These are phyloP conservation scores for Sporisorium iseilematis-ciliati DNA, from an alignment of 1,284 basidiomycete species.

Conservation along the genomic window DNA sequence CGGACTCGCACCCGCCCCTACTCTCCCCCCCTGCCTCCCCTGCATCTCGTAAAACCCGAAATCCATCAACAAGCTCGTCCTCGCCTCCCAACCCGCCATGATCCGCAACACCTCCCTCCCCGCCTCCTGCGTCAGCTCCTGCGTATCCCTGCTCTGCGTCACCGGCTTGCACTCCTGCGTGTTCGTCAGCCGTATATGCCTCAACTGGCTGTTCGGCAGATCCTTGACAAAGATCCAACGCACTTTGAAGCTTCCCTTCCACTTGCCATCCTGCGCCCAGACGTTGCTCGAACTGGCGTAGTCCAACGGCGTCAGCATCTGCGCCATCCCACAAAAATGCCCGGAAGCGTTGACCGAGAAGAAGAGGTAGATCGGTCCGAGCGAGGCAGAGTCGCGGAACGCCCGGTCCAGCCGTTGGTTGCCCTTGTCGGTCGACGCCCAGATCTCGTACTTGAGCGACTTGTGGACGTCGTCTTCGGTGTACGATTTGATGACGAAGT, in stretches of 20 bases:
- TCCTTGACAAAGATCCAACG: slow-evolving; percentile 68
- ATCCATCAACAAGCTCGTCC: slow-evolving; percentile 57
- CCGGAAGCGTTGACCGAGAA: slow-evolving; percentile 68
- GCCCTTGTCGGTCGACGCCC: slow-evolving; percentile 69
- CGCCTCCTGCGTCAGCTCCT: slow-evolving; percentile 62
- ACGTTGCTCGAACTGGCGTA: slow-evolving; percentile 61
- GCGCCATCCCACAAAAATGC: slow-evolving; percentile 68
- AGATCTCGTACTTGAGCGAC: slow-evolving; percentile 67
- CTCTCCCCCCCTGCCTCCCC: no score
- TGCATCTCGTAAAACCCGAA: slow-evolving; percentile 62
- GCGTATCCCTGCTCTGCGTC: slow-evolving; percentile 68
- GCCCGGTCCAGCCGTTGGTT: slow-evolving; percentile 66
- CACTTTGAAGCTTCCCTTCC: slow-evolving; percentile 68
- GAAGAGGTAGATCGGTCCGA: slow-evolving; percentile 67
- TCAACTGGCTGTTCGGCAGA: slow-evolving; percentile 62
- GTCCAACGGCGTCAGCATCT: slow-evolving; percentile 67
- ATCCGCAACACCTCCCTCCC: slow-evolving; percentile 59
- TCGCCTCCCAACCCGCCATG: slow-evolving; percentile 55
- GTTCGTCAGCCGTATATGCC: slow-evolving; percentile 64
- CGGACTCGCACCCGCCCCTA: no score
- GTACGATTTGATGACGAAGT: slow-evolving; percentile 69
- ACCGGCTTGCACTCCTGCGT: slow-evolving; percentile 65
- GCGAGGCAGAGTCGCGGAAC: slow-evolving; percentile 38
- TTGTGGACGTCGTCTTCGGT: slow-evolving; percentile 68
- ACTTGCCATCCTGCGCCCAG: slow-evolving; percentile 69